A percentile compares a stretch with the other conserved stretches of the same genome.
Evolutionary conservation across 345 rosid genomes (phyloP).

Genomic region (Toxicodendron radicans): DNA sequence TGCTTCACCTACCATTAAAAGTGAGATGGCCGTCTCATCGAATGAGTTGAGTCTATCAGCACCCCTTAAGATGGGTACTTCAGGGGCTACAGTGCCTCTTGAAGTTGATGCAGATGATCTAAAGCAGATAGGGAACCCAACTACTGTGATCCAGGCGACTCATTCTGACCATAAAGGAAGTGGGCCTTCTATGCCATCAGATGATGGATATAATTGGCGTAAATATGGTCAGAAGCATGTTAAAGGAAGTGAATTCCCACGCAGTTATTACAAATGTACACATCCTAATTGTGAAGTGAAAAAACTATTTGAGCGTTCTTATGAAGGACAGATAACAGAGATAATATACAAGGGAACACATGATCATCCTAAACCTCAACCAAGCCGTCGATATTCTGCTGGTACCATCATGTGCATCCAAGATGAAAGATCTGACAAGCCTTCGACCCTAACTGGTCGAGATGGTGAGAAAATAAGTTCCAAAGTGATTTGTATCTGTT

Average conservation of each 20-base stretch:
- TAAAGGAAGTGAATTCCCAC: slow-evolving; percentile 96
- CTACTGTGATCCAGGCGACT: slow-evolving; percentile 37
- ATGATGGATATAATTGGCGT: slow-evolving; percentile 99
- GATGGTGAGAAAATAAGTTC: slow-evolving; percentile 52
- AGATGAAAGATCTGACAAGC: slow-evolving; percentile 69
- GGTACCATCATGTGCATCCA: slow-evolving; percentile 62
- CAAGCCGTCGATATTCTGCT: slow-evolving; percentile 68
- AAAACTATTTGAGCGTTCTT: slow-evolving; percentile 89
- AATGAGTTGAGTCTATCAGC: slow-evolving; percentile 65
- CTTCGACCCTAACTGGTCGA: slow-evolving; percentile 42
- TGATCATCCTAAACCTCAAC: slow-evolving; percentile 96
- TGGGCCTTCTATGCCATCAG: slow-evolving; percentile 47
- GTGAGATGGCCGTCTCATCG: slow-evolving; percentile 69
- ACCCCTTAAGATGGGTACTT: slow-evolving; percentile 42
- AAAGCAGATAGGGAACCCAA: slow-evolving; percentile 44
- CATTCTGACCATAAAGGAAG: slow-evolving; percentile 67
- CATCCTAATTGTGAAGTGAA: slow-evolving; percentile 98
- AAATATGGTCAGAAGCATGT: slow-evolving; percentile 99
- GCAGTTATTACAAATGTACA: slow-evolving; percentile 97
- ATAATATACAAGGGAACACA: slow-evolving; percentile 94
- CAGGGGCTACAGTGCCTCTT: slow-evolving; percentile 43
- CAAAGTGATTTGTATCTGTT: slow-evolving; percentile 4
- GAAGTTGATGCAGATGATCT: slow-evolving; percentile 69
- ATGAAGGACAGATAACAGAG: slow-evolving; percentile 89
- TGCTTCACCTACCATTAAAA: slow-evolving; percentile 46